A percentile compares a stretch with the other conserved stretches of the same genome.
phyloP scores from a whole-genome alignment of 225 moss, liverwort and hornwort genomes.

The Climacium dendroides region DNA sequence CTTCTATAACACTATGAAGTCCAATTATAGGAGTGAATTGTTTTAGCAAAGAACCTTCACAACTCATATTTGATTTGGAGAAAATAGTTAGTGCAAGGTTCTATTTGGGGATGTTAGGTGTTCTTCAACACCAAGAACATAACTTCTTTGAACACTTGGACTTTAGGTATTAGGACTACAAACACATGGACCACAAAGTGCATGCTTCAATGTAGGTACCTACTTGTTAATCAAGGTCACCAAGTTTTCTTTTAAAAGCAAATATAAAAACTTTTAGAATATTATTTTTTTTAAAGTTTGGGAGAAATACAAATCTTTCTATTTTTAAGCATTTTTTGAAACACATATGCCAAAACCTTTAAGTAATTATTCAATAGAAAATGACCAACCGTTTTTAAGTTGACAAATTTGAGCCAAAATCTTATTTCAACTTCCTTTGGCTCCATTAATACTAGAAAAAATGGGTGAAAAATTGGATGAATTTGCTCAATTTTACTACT shows the following conservation, averaged over 20 bases:
- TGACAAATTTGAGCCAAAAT: not conserved
- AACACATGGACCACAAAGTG: accelerated
- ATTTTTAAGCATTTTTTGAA: not conserved
- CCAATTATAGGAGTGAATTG: accelerated
- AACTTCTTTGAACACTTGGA: not conserved
- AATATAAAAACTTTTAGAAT: not conserved
- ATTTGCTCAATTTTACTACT: accelerated
- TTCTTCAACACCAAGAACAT: not conserved
- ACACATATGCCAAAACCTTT: not conserved
- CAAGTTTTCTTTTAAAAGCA: not conserved
- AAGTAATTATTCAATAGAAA: not conserved
- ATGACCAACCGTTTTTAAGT: not conserved
- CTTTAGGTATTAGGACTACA: accelerated
- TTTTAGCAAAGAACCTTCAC: not conserved
- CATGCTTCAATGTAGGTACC: not conserved
- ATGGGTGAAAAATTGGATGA: not conserved
- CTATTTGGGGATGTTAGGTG: accelerated
- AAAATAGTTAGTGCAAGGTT: not conserved
- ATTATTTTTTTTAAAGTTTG: not conserved
- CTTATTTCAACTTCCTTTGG: accelerated
- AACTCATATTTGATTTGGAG: not conserved
- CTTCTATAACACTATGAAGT: not conserved
- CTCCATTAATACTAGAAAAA: no score
- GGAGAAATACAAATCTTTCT: not conserved
- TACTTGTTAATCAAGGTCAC: accelerated